Evolutionary conservation across 2,329 filamentous ascomycete genomes (phyloP).

Genomic region (Didymosphaeria variabile): DNA sequence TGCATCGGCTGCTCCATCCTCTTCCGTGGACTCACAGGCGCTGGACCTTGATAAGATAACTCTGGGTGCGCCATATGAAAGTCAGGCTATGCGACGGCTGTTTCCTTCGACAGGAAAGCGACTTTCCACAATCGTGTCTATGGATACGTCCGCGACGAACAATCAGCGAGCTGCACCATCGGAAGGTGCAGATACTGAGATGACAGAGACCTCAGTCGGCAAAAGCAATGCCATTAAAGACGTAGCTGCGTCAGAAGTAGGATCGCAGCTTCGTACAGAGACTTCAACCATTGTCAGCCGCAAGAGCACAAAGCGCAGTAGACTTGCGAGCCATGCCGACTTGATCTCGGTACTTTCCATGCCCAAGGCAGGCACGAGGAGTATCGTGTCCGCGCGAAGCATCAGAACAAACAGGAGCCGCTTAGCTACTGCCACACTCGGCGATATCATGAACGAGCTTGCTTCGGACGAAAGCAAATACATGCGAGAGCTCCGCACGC

Average conservation of each 20-base stretch:
- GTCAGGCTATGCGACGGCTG: conserved; percentile 52
- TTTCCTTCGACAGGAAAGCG: conserved; percentile 64
- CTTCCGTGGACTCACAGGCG: conserved; percentile 46
- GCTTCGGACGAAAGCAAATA: conserved; percentile 86
- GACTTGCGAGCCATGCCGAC: conserved; percentile 90
- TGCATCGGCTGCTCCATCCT: conserved; percentile 43
- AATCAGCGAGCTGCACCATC: conserved; percentile 39
- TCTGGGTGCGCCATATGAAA: conserved; percentile 45
- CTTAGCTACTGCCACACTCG: conserved; percentile 72
- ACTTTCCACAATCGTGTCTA: conserved; percentile 67
- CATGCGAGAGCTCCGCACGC: conserved; percentile 85
- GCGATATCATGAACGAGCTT: conserved; percentile 82
- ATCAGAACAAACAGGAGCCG: conserved; percentile 76
- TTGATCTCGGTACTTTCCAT: conserved; percentile 90
- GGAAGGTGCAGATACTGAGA: conserved; percentile 37
- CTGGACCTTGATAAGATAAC: conserved; percentile 43
- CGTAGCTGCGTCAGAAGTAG: conserved; percentile 39
- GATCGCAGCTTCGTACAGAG: conserved; percentile 41
- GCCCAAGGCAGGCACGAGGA: conserved; percentile 69
- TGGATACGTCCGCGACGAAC: conserved; percentile 60
- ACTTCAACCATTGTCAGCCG: conserved; percentile 51
- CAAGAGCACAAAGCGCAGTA: conserved; percentile 64
- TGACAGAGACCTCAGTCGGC: conserved; percentile 29
- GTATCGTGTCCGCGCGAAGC: conserved; percentile 79
- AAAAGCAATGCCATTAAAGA: conserved; percentile 29